phyloP scores from a whole-genome alignment of 345 rosid species.

The Syzygium aqueum region DNA sequence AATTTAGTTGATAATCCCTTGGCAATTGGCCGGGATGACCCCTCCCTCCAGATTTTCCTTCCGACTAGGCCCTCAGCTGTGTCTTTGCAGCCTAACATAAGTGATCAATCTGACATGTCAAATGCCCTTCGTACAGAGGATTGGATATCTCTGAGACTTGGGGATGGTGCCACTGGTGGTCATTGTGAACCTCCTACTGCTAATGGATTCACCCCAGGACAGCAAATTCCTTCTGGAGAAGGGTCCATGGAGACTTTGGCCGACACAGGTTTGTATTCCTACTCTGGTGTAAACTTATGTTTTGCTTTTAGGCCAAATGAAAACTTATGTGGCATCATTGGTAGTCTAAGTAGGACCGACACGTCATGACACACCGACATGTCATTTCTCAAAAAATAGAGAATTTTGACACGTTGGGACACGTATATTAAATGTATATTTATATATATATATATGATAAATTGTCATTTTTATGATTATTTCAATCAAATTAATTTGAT shows the following conservation, averaged over 20 bases:
- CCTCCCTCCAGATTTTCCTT: constrained; percentile 88
- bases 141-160: constrained; percentile 93
- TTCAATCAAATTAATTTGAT: too few species aligned
- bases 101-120: constrained; percentile 59
- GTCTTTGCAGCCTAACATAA: constrained; percentile 43
- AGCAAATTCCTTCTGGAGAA: constrained; percentile 43
- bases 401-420: too few species aligned
- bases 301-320: background rate
- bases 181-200: constrained; percentile 35
- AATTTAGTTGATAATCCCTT: constrained; percentile 79
- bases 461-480: too few species aligned
- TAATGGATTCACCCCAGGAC: constrained; percentile 47
- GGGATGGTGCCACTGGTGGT: constrained; percentile 51
- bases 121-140: constrained; percentile 72
- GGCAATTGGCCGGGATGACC: constrained; percentile 75
- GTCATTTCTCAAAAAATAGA: too few species aligned
- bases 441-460: too few species aligned
- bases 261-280: constrained; percentile 66
- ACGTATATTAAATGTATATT: too few species aligned
- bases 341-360: background rate
- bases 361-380: too few species aligned
- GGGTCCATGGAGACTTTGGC: constrained; percentile 43
- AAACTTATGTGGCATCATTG: background rate
- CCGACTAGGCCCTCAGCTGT: constrained; percentile 72
- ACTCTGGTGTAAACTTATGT: background rate